phyloP scores from a whole-genome alignment of 2,329 filamentous ascomycete species.

The Cladosporium sp. region DNA sequence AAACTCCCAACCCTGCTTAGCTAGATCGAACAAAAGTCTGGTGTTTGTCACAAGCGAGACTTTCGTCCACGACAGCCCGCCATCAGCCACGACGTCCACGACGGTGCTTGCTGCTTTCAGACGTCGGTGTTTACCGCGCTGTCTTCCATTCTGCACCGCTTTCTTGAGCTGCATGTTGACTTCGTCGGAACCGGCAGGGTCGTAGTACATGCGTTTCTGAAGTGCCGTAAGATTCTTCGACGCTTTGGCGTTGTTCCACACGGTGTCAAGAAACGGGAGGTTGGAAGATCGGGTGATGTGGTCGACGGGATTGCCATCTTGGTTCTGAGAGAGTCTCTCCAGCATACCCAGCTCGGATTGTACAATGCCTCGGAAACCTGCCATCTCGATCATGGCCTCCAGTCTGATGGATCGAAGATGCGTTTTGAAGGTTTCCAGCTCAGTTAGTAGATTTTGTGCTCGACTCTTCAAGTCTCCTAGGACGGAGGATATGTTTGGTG shows the following conservation, averaged over 20 bases:
- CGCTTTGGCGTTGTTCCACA: conserved; percentile 60
- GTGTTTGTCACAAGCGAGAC: conserved; percentile 62
- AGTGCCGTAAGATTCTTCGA: conserved; percentile 56
- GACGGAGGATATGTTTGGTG: conserved; percentile 8
- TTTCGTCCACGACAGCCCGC: conserved; percentile 64
- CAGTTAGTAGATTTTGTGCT: conserved; percentile 35
- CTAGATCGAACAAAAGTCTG: conserved; percentile 63
- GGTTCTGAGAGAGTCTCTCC: conserved; percentile 25
- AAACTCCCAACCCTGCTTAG: conserved; percentile 62
- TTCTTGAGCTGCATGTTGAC: background rate
- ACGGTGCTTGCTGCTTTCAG: conserved; percentile 28
- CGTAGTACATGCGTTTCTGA: conserved; percentile 51
- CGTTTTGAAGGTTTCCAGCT: conserved; percentile 39
- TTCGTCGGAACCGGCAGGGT: conserved; percentile 2
- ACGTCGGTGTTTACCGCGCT: conserved; percentile 27
- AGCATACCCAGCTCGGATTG: conserved; percentile 32
- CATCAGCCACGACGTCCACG: conserved; percentile 61
- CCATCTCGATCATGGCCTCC: conserved; percentile 33
- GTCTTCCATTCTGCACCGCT: conserved; percentile 18
- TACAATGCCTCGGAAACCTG: conserved; percentile 32
- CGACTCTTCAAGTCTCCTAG: conserved; percentile 33
- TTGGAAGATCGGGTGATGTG: conserved; percentile 63
- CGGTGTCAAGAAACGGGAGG: conserved; percentile 58
- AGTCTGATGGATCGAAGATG: conserved; percentile 32
- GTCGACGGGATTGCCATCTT: conserved; percentile 26